Evolutionary conservation across 179 eudicot genomes (phyloP).

Genomic region (Corrigiola litoralis): DNA sequence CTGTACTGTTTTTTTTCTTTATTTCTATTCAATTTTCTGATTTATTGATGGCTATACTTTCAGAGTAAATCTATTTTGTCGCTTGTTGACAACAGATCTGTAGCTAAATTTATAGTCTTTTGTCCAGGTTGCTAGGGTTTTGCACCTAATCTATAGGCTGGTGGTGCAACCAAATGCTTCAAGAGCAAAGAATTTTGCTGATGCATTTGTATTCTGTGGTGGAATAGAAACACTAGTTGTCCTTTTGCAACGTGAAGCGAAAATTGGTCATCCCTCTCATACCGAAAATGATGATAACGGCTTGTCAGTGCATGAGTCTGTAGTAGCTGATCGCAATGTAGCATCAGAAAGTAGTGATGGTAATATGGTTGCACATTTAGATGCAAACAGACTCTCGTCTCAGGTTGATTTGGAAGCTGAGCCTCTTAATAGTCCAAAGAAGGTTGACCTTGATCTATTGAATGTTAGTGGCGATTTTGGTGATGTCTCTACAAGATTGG

Average conservation of each 20-base stretch:
- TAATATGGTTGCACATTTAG: constrained; percentile 26
- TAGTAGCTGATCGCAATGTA: constrained; percentile 24
- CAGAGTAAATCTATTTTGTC: constrained; percentile 11
- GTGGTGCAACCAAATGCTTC: constrained; percentile 94
- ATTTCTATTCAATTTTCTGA: no score
- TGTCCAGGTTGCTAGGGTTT: constrained; percentile 86
- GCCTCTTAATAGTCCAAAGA: constrained; percentile 24
- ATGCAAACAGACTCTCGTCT: constrained; percentile 34
- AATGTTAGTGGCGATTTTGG: constrained; percentile 20
- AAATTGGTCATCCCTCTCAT: constrained; percentile 56
- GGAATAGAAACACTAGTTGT: constrained; percentile 98
- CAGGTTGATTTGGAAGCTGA: constrained; percentile 31
- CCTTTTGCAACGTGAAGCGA: constrained; percentile 88
- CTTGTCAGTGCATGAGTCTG: constrained; percentile 30
- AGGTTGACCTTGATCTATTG: constrained; percentile 29
- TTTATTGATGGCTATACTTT: no score
- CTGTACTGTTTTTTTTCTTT: no score
- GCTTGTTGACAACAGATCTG: neutral
- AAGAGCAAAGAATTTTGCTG: constrained; percentile 83
- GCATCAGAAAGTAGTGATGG: constrained; percentile 30
- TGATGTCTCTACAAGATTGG: constrained; percentile 24
- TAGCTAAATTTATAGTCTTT: constrained; percentile 23
- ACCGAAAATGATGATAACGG: constrained; percentile 29
- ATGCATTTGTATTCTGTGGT: constrained; percentile 90
- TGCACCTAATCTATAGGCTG: constrained; percentile 90